Evolutionary conservation across 345 rosid species (phyloP).

Genomic region (Eucalyptus pauciflora): DNA sequence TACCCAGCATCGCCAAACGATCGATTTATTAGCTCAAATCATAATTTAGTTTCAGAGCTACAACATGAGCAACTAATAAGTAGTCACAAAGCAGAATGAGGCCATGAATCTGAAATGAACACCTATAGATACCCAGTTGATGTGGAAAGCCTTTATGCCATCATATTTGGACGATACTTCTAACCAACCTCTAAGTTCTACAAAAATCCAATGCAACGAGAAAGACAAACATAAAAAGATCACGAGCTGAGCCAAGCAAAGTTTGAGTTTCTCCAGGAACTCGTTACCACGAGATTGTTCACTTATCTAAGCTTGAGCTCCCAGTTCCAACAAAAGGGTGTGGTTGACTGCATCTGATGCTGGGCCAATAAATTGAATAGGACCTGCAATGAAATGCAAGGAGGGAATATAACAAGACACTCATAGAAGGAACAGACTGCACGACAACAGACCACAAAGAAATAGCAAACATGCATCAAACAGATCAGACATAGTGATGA

Average conservation of each 20-base stretch:
- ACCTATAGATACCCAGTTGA: not conserved
- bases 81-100: not conserved
- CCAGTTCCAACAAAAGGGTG: conserved; percentile 74
- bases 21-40: not conserved
- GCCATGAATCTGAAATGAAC: not conserved
- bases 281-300: not conserved
- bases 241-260: not conserved
- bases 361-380: conserved; percentile 82
- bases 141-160: not conserved
- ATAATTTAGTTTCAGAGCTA: not conserved
- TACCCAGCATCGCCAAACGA: not conserved
- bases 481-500: not conserved
- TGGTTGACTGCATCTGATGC: conserved; percentile 48
- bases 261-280: not conserved
- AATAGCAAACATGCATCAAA: not conserved
- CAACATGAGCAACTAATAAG: not conserved
- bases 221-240: not conserved
- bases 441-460: not conserved
- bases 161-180: not conserved
- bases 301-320: conserved; percentile 30
- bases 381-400: conserved; percentile 32
- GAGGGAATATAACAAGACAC: not conserved
- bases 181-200: not conserved
- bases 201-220: not conserved
- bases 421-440: not conserved